phyloP scores from a whole-genome alignment of 352 stramenopile genomes.

The Elongisporangium prolatum region DNA sequence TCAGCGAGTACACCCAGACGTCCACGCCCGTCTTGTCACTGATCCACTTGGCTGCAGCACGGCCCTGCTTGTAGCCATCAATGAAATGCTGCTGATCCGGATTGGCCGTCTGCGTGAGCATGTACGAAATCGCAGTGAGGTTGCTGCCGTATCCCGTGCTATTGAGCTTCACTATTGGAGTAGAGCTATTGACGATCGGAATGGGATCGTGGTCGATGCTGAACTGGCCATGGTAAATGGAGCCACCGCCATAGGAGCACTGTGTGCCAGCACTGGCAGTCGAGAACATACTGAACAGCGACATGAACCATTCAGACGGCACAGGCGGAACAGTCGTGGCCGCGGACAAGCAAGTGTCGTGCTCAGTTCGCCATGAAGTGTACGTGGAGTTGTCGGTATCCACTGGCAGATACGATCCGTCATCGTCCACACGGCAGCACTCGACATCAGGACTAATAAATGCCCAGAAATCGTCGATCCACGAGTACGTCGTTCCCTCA shows the following conservation, averaged over 20 bases:
- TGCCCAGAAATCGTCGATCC: constrained; percentile 66
- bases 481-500: constrained; percentile 54
- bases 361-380: constrained; percentile 23
- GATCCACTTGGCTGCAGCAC: constrained; percentile 43
- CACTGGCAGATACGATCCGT: constrained; percentile 39
- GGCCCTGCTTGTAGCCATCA: constrained; percentile 54
- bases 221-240: constrained; percentile 61
- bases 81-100: constrained; percentile 54
- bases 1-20: constrained; percentile 53
- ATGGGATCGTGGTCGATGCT: constrained; percentile 52
- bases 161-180: constrained; percentile 41
- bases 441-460: constrained; percentile 58
- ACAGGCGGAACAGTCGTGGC: constrained; percentile 31
- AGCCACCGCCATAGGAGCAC: constrained; percentile 56
- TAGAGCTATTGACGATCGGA: constrained; percentile 31
- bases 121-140: constrained; percentile 69
- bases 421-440: constrained; percentile 49
- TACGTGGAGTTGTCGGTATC: constrained; percentile 41
- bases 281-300: constrained; percentile 70
- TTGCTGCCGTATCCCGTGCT: constrained; percentile 38
- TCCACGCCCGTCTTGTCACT: constrained; percentile 50
- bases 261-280: constrained; percentile 46
- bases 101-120: constrained; percentile 45
- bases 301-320: constrained; percentile 52
- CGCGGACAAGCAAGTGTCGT: constrained; percentile 34